Conservation (phyloP, 352 stramenopile genomes). For the Achlya hypogyna region DNA sequence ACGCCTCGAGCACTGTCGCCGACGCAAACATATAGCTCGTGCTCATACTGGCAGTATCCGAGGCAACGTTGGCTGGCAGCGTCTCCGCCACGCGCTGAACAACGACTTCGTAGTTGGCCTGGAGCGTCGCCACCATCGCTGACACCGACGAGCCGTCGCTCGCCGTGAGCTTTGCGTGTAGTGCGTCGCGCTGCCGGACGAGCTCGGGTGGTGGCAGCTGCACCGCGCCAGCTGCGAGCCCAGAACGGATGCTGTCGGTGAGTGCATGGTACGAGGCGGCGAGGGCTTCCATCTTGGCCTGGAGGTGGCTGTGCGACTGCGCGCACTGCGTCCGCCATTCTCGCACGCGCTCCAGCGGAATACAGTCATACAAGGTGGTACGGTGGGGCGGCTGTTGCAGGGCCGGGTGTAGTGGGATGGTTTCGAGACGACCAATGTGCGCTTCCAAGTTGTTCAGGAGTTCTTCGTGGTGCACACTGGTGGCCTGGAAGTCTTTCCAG, state of each 20-base stretch:
- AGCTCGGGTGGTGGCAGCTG: neutral
- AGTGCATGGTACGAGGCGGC: constrained; percentile 1
- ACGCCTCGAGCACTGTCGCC: constrained; percentile 68
- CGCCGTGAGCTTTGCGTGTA: constrained; percentile 30
- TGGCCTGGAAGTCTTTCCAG: constrained; percentile 60
- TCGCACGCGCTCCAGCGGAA: constrained; percentile 69
- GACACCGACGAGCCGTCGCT: constrained; percentile 26
- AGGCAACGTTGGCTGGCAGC: constrained; percentile 27
- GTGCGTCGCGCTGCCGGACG: constrained; percentile 31
- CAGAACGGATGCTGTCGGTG: constrained; percentile 7
- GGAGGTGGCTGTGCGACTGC: constrained; percentile 62
- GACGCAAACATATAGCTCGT: constrained; percentile 70
- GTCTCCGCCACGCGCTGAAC: constrained; percentile 58
- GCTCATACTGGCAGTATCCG: constrained; percentile 3
- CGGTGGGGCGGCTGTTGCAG: constrained; percentile 34
- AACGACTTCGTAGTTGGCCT: constrained; percentile 53
- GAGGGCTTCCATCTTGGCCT: constrained; percentile 20
- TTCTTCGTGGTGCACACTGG: constrained; percentile 43
- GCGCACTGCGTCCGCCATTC: constrained; percentile 71
- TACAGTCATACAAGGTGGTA: constrained; percentile 73
- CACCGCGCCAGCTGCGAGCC: neutral
- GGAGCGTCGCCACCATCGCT: constrained; percentile 55
- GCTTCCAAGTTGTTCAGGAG: constrained; percentile 62
- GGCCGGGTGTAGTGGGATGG: constrained; percentile 53
- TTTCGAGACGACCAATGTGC: constrained; percentile 45